Evolutionary conservation across 75 land plant genomes (phyloP), one percentile per base, ranked within the genome.

Genomic region (Sequoiadendron giganteum): DNA sequence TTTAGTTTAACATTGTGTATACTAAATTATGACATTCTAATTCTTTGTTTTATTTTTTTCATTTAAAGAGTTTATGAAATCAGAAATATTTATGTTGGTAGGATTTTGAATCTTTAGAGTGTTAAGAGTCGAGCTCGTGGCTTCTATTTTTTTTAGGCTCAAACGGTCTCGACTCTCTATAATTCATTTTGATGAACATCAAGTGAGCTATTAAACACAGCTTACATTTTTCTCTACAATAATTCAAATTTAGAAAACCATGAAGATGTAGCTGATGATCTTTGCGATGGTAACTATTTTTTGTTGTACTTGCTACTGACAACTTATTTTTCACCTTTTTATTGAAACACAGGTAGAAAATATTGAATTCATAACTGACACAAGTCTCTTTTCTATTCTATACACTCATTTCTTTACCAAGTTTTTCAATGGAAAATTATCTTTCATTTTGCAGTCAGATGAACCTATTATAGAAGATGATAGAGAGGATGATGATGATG

Each of bases 401-500:
- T 25, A 79, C 43, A 8, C 42, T 19, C 21, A 11, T 82, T 43
- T 45, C 25, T 28, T 82, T n/a, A 82, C 30, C 15, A 45, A 81
- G 45, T 4, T 45, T 25, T 82, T 43, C n/a, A 82, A 10, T 82
- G 30, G 52, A 47, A 28, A 10, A 82, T 82, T 82, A 10, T 82
- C 0, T n/a, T 45, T 82, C 32, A n/a, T 82, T 82, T 82, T 86
- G 75, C 13, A 73, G 83, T 88, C 90, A 86, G 95, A 95, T 89
- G 95, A 93, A 61, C 92, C 93, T 45, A 85, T 94, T 19, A 85
- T 95, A 70, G 93, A 95, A 83, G 96, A 95, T 81, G 95, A 82
- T 56, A 89, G 91, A 61, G 95, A 92, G 21, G 95, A 93, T 28
- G 96, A 95, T 18, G 92, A 95, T 30, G 95, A 95, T n/a, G 96